Percentiles rank a stretch among this genome's conserved stretches.
phyloP scores from a whole-genome alignment of 331 rosid genomes.

The Malus hybrid region DNA sequence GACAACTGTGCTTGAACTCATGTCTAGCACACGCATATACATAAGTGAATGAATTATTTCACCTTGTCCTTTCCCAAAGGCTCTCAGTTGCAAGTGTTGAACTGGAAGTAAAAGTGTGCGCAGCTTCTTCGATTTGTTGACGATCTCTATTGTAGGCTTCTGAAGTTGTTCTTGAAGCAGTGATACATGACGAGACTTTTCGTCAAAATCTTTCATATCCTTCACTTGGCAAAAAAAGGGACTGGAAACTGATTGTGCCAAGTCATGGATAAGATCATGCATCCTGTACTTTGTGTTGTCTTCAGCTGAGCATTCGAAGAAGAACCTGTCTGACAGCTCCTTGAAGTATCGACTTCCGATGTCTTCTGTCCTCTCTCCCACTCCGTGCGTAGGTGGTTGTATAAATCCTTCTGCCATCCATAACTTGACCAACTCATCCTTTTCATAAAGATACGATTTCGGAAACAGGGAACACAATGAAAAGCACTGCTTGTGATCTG shows the following conservation, averaged over 20 bases:
- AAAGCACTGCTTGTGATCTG: constrained; percentile 2
- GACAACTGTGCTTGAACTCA: constrained; percentile 7
- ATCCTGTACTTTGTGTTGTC: neutral
- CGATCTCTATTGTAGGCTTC: neutral
- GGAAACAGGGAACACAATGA: constrained; percentile 8
- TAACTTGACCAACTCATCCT: neutral
- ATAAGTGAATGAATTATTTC: neutral
- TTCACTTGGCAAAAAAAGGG: neutral
- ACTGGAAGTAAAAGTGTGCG: constrained; percentile 6
- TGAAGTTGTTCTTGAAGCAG: neutral
- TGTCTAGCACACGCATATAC: neutral
- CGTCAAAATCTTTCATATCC: neutral
- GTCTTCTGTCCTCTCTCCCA: neutral
- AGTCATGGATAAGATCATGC: constrained; percentile 13
- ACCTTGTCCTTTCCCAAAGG: neutral
- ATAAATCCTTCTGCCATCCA: constrained; percentile 8
- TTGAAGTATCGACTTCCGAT: neutral
- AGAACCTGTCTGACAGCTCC: constrained; percentile 4
- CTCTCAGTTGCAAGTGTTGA: neutral
- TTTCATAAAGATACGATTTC: neutral
- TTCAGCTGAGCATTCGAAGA: neutral
- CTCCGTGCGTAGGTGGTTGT: neutral
- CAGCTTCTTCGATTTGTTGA: neutral
- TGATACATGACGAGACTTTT: neutral
- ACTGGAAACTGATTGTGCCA: neutral